These are phyloP conservation scores for Terfezia claveryi DNA, from an alignment of 495 filamentous ascomycete genomes.

Conservation along the genomic window DNA sequence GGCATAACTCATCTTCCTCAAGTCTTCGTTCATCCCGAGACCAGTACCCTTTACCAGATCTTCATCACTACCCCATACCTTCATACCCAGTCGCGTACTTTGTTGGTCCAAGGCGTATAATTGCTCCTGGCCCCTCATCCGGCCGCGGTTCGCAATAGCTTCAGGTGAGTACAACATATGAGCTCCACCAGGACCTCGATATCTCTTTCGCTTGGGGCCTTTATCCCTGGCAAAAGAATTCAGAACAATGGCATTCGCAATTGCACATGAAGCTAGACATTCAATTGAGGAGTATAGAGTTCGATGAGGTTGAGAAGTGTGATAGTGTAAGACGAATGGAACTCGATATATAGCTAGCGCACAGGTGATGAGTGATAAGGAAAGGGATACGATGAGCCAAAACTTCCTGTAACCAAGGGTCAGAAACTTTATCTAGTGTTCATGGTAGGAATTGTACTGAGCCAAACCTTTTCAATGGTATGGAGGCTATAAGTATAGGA, in stretches of 20 bases:
- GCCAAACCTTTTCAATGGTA: slow-evolving; percentile 35
- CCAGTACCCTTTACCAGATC: slow-evolving; percentile 55
- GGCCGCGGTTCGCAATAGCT: slow-evolving; percentile 25
- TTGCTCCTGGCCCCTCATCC: slow-evolving; percentile 16
- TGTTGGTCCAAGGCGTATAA: background rate
- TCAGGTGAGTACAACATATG: slow-evolving; percentile 29
- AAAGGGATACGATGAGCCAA: slow-evolving; percentile 52
- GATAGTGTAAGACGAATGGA: slow-evolving; percentile 38
- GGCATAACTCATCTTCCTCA: background rate
- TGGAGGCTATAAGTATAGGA: slow-evolving; percentile 44
- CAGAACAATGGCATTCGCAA: slow-evolving; percentile 57
- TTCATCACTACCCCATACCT: slow-evolving; percentile 61
- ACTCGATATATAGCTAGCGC: slow-evolving; percentile 55
- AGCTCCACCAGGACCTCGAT: slow-evolving; percentile 35
- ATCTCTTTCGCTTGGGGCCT: slow-evolving; percentile 58
- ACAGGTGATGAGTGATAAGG: slow-evolving; percentile 54
- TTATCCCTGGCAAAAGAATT: slow-evolving; percentile 63
- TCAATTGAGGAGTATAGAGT: slow-evolving; percentile 61
- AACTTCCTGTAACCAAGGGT: slow-evolving; percentile 28
- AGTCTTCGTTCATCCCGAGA: slow-evolving; percentile 26
- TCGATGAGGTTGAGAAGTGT: slow-evolving; percentile 48
- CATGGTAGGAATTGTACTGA: too few relatives aligned
- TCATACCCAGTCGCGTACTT: slow-evolving; percentile 20
- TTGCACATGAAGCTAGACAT: slow-evolving; percentile 50
- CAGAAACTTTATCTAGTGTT: slow-evolving; percentile 19